phyloP scores from a whole-genome alignment of 1,284 basidiomycete species.

The Microbotryum saponariae region DNA sequence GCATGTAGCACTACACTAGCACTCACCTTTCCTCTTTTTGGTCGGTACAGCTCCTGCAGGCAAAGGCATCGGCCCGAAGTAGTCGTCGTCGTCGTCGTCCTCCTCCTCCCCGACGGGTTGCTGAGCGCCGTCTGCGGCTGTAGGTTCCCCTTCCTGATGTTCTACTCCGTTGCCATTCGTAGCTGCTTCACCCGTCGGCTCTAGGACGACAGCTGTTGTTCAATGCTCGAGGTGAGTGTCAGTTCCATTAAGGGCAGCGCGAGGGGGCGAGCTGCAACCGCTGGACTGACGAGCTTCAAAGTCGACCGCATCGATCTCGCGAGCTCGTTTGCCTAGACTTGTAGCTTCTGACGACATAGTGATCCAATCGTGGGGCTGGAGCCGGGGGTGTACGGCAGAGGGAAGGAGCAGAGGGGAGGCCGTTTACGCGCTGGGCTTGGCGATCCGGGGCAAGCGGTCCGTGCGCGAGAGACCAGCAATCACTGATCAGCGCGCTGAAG shows the following conservation, averaged over 20 bases:
- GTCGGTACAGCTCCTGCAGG: constrained; percentile 32
- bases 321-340: constrained; percentile 8
- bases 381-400: neutral
- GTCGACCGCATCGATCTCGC: constrained; percentile 10
- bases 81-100: constrained; percentile 39
- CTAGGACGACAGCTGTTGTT: neutral
- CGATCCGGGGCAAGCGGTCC: too few species aligned
- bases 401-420: neutral
- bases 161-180: neutral
- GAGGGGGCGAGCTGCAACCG: neutral
- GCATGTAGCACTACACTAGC: neutral
- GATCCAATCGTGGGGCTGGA: neutral
- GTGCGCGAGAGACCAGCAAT: neutral
- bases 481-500: neutral
- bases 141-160: constrained; percentile 9
- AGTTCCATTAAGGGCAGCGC: neutral
- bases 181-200: neutral
- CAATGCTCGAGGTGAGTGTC: neutral
- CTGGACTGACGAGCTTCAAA: neutral
- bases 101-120: constrained; percentile 8
- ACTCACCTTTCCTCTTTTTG: constrained; percentile 41
- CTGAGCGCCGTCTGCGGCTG: constrained; percentile 9
- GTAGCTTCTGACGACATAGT: neutral
- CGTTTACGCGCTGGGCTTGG: neutral
- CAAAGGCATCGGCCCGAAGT: constrained; percentile 42